phyloP scores from a whole-genome alignment of 2,329 filamentous ascomycete species.

The Juglanconis sp. region DNA sequence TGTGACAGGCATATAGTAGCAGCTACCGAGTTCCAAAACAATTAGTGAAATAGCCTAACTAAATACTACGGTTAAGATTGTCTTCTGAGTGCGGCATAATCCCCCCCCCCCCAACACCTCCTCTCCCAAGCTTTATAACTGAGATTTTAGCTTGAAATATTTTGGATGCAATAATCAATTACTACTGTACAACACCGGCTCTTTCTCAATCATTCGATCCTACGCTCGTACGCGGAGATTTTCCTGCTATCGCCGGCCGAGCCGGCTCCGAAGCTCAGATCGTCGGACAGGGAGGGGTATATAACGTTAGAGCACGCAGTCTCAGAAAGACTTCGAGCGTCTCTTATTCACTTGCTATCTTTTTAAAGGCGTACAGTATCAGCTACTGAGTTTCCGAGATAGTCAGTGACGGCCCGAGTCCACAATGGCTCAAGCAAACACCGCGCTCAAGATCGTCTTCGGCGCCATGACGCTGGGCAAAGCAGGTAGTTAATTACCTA shows the following conservation, averaged over 20 bases:
- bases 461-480: conserved; percentile 29
- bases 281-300: neutral
- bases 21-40: too few relatives aligned
- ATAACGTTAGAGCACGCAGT: neutral
- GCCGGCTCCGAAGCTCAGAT: neutral
- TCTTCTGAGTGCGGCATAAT: conserved; percentile 18
- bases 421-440: neutral
- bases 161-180: too few relatives aligned
- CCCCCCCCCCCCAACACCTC: too few relatives aligned
- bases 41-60: neutral
- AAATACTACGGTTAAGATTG: conserved; percentile 20
- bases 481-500: conserved; percentile 3
- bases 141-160: too few relatives aligned
- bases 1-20: neutral
- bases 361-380: neutral
- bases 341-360: neutral
- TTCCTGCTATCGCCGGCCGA: neutral
- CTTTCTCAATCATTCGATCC: too few relatives aligned
- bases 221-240: too few relatives aligned
- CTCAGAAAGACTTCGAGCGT: neutral
- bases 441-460: conserved; percentile 24
- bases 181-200: too few relatives aligned
- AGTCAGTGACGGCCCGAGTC: too few relatives aligned
- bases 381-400: too few relatives aligned
- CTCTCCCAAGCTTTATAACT: too few relatives aligned